Percentiles rank a stretch among this genome's conserved stretches.
Conservation (phyloP, 352 stramenopile genomes). For the Phytophthora fragariae region DNA sequence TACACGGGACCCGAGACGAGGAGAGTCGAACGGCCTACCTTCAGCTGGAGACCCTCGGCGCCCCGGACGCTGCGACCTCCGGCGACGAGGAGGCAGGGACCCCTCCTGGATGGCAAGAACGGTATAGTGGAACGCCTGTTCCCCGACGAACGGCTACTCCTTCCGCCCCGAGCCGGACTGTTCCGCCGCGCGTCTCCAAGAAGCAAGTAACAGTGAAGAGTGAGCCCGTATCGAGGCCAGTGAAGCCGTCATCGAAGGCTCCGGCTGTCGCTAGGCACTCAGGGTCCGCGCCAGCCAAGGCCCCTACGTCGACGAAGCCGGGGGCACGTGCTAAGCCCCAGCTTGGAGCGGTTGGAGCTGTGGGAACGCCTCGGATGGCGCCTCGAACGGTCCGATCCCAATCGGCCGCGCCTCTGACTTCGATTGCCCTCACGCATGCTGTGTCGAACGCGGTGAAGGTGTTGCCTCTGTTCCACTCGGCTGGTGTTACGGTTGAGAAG, state of each 20-base stretch:
- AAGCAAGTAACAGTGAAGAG: no score
- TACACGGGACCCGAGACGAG: background rate
- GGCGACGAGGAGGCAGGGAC: no score
- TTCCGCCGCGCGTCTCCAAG: no score
- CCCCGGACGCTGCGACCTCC: background rate
- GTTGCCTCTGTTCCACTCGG: slow-evolving; percentile 1
- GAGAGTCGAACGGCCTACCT: background rate
- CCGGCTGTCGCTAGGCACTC: no score
- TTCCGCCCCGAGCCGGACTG: no score
- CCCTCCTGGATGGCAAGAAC: background rate
- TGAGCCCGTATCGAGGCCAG: no score
- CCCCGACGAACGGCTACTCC: background rate
- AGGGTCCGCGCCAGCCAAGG: no score
- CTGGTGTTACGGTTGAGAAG: slow-evolving; percentile 2
- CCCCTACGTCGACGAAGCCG: no score
- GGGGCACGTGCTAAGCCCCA: no score
- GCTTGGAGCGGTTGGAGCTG: no score
- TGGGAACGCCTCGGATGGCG: background rate
- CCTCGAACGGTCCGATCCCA: no score
- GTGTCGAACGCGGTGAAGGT: background rate
- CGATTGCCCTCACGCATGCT: background rate
- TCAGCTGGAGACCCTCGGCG: background rate
- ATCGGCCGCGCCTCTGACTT: background rate
- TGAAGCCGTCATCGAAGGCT: no score
- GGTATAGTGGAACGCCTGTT: background rate